phyloP scores from a whole-genome alignment of 768 basidiomycete species.

The Boletus reticulatus region DNA sequence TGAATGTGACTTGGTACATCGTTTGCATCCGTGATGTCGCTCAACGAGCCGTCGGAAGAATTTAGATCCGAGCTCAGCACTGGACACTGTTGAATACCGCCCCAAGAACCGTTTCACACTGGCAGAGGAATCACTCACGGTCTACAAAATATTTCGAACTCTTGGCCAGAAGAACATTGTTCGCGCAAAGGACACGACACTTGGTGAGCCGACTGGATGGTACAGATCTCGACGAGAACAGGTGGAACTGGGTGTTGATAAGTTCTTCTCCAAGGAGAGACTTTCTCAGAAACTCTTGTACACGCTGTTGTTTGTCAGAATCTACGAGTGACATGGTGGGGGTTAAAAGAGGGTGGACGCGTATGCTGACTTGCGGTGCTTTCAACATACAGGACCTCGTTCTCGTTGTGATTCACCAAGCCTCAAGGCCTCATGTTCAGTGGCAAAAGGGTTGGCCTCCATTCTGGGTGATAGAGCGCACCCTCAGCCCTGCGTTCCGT shows the following conservation, averaged over 20 bases:
- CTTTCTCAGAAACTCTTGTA: conserved; percentile 22
- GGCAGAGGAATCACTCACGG: conserved; percentile 11
- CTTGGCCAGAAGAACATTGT: conserved; percentile 25
- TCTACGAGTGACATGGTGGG: background rate
- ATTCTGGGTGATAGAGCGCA: too few relatives aligned
- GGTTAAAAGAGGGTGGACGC: background rate
- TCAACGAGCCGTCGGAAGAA: background rate
- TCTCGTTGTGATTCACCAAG: too few relatives aligned
- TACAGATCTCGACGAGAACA: conserved; percentile 17
- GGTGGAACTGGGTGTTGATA: conserved; percentile 31
- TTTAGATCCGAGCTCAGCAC: background rate
- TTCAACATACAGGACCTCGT: too few relatives aligned
- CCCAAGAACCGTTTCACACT: background rate
- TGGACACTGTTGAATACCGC: background rate
- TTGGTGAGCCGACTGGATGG: conserved; percentile 5
- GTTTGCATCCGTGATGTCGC: background rate
- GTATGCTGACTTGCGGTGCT: background rate
- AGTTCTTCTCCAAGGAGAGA: conserved; percentile 27
- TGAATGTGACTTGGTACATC: background rate
- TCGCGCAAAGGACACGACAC: conserved; percentile 27
- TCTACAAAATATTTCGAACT: conserved; percentile 26
- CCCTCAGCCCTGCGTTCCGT: too few relatives aligned
- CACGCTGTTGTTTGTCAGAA: conserved; percentile 8
- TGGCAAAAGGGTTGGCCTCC: too few relatives aligned
- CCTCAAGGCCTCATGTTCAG: too few relatives aligned